Base-by-base conservation (phyloP, 371 early-diverging fungal species). In the Apophysomyces sp. region DNA sequence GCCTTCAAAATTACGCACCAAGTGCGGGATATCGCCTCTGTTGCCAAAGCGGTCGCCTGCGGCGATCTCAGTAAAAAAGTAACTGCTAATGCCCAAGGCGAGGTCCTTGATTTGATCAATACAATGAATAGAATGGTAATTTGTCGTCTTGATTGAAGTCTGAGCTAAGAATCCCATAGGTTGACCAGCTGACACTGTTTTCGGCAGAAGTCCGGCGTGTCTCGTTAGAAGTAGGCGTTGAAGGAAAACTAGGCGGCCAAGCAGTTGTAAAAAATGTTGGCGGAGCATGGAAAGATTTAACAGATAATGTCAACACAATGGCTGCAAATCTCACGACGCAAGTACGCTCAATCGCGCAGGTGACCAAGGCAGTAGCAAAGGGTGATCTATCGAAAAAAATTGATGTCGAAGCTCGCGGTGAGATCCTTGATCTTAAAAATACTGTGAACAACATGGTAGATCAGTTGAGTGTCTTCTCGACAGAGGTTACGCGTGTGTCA, bases 361-460 rank as follows among this genome's bases (percentile, higher is more conserved):
- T 85, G 0, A 77, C 81, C 11, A 83, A 73, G 31, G 83, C 85
- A 12, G 85, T 89, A 13, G 87, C 88, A 9, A 71, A 72, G 9
- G 90, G 90, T 30, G 87, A 89, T 61, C 61, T 89, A 15, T 79
- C 75, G 5, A 78, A 80, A 51, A 86, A 84, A 65, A 73, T 89
- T 52, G 72, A 69, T n/a, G 82, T 85, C 0, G 72, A 58, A 39
- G 67, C 52, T 59, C 37, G 89, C 74, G 73, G 82, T 64, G 73
- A 88, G 53, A 82, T 84, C 15, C 51, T 71, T 4, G 82, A 82
- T 13, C 61, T 83, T 0, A 84, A 84, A 55, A 71, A 76, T 21
- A 86, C 82, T 0, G 77, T 65, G 13, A 86, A 88, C 62, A 65
- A 77, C 53, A 86, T 88, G 88, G 86, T 88, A 27, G 83, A 86